These are phyloP conservation scores for Pelargonium australe DNA, from an alignment of 441 rosid species.

Conservation along the genomic window DNA sequence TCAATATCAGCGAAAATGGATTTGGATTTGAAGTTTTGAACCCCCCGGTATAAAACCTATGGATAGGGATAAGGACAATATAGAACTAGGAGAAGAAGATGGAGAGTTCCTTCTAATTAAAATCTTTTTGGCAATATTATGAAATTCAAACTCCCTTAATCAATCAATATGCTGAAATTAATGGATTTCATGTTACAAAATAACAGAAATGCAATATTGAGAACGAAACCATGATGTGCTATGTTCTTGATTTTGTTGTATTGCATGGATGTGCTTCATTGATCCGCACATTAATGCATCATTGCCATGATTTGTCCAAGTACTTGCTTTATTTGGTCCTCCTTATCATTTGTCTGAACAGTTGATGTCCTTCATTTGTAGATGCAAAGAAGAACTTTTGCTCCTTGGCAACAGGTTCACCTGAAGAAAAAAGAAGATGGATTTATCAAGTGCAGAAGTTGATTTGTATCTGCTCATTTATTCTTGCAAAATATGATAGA, in stretches of 20 bases:
- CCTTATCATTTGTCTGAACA: conserved; percentile 8
- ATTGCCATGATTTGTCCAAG: neutral
- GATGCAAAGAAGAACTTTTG: conserved; percentile 70
- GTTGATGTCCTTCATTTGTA: conserved; percentile 23
- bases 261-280: neutral
- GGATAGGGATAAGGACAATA: too few relatives aligned
- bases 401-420: conserved; percentile 49
- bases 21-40: too few relatives aligned
- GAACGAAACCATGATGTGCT: neutral
- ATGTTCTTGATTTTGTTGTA: neutral
- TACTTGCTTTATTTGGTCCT: neutral
- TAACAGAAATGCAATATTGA: neutral
- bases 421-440: conserved; percentile 71
- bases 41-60: too few relatives aligned
- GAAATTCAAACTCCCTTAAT: neutral
- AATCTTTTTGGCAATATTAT: neutral
- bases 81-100: neutral
- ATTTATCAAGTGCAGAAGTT: conserved; percentile 58
- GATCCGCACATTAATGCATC: neutral
- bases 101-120: neutral
- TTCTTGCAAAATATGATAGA: conserved; percentile 50
- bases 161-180: neutral
- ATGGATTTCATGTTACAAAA: neutral
- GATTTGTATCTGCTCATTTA: conserved; percentile 56
- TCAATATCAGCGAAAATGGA: too few relatives aligned